These are phyloP conservation scores for Blyttiomyces sp. DNA, from an alignment of 371 early-diverging fungal genomes.

Conservation along the genomic window DNA sequence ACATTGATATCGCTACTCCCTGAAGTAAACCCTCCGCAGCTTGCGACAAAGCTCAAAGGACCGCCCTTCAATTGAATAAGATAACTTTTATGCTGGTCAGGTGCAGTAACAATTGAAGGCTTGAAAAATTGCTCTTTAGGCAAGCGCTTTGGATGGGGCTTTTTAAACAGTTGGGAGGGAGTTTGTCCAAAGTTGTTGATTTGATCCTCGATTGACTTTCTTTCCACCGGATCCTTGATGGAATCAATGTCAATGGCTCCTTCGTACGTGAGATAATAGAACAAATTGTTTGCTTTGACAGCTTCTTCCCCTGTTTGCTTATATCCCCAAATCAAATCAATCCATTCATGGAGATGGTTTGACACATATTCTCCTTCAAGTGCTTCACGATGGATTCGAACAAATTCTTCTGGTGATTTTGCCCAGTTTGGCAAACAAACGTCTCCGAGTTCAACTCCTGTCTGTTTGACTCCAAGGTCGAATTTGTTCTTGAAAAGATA, in stretches of 20 bases:
- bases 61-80: slow-evolving; percentile 16
- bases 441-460: slow-evolving; percentile 49
- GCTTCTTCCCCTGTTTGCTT: slow-evolving; percentile 52
- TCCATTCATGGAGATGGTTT: slow-evolving; percentile 49
- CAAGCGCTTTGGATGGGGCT: slow-evolving; percentile 37
- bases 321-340: slow-evolving; percentile 56
- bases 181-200: slow-evolving; percentile 96
- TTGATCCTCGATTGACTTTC: slow-evolving; percentile 85
- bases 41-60: neutral
- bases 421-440: slow-evolving; percentile 54
- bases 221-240: slow-evolving; percentile 78
- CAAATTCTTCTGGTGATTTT: slow-evolving; percentile 77
- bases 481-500: slow-evolving; percentile 60
- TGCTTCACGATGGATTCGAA: slow-evolving; percentile 85
- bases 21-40: slow-evolving; percentile 2
- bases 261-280: slow-evolving; percentile 88
- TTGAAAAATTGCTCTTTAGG: neutral
- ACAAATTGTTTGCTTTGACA: slow-evolving; percentile 80
- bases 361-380: slow-evolving; percentile 89
- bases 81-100: slow-evolving; percentile 27
- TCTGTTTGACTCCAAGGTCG: slow-evolving; percentile 64
- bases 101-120: slow-evolving; percentile 18
- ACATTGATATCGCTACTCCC: neutral
- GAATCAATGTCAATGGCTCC: slow-evolving; percentile 86
- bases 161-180: slow-evolving; percentile 38